These are phyloP conservation scores for Phytophthora multivora DNA, from an alignment of 352 stramenopile genomes.

Conservation along the genomic window DNA sequence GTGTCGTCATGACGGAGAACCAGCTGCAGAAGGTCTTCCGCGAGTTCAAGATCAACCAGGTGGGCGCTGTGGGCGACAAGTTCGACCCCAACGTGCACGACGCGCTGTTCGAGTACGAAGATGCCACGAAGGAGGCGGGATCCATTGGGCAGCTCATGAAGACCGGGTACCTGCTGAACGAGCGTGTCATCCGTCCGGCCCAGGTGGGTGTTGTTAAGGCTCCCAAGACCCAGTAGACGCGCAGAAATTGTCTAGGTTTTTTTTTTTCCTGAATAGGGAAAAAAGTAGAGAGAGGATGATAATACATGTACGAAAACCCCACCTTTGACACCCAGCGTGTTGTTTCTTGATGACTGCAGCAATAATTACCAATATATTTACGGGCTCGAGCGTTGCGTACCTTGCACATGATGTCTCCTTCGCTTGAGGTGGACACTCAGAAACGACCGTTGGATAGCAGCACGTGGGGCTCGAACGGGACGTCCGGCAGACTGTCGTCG, in stretches of 20 bases:
- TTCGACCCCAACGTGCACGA: conserved; percentile 99
- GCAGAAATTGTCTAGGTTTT: background rate
- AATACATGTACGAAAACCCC: background rate
- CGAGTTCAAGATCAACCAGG: conserved; percentile 91
- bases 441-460: conserved; percentile 30
- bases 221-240: conserved; percentile 37
- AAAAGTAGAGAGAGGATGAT: conserved; percentile 1
- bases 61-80: conserved; percentile 93
- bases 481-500: conserved; percentile 53
- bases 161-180: conserved; percentile 95
- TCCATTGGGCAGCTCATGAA: conserved; percentile 98
- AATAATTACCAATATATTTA: conserved; percentile 45
- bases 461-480: conserved; percentile 54
- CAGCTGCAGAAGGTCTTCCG: conserved; percentile 97
- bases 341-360: conserved; percentile 4
- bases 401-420: background rate
- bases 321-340: too few relatives aligned
- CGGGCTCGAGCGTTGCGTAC: conserved; percentile 10
- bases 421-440: conserved; percentile 17
- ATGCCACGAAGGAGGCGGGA: conserved; percentile 86
- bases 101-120: conserved; percentile 97
- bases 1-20: conserved; percentile 95
- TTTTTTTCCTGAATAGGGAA: background rate
- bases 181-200: conserved; percentile 94
- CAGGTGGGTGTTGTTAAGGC: conserved; percentile 94